phyloP scores from a whole-genome alignment of 306 rosid species.

The Datisca glomerata region DNA sequence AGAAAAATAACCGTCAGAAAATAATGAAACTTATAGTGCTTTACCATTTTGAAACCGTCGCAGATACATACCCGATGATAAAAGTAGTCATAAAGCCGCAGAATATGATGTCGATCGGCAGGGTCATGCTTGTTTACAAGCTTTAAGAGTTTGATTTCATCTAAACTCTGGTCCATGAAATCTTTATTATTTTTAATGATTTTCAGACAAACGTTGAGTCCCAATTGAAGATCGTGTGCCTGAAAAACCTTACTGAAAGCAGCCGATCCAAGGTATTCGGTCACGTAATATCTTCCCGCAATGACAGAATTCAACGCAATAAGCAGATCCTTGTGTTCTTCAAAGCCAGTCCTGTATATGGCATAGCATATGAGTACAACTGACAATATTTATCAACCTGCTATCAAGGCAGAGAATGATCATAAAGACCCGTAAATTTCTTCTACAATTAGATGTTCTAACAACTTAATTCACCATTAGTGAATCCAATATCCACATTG shows the following conservation, averaged over 20 bases:
- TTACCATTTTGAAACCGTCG: neutral
- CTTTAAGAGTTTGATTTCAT: constrained; percentile 93
- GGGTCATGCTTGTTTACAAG: constrained; percentile 92
- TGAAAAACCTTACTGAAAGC: constrained; percentile 96
- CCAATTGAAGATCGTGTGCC: constrained; percentile 84
- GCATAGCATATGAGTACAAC: constrained; percentile 25
- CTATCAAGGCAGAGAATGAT: no score
- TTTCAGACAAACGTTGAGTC: constrained; percentile 90
- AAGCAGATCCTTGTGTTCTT: constrained; percentile 88
- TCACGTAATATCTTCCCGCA: constrained; percentile 83
- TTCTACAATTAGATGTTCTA: no score
- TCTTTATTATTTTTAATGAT: constrained; percentile 96
- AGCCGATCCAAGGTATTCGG: constrained; percentile 91
- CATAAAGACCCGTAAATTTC: no score
- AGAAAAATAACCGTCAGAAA: no score
- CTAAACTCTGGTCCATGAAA: constrained; percentile 92
- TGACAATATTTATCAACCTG: no score
- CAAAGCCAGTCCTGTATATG: constrained; percentile 88
- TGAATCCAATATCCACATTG: no score
- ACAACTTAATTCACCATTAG: no score
- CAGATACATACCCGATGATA: constrained; percentile 85
- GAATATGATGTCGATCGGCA: constrained; percentile 53
- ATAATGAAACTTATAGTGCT: no score
- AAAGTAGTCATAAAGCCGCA: constrained; percentile 94
- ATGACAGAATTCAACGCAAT: constrained; percentile 68